Evolutionary conservation across 345 rosid species (phyloP), one percentile per base, ranked within the genome.

Genomic region (Moringa oleifera): DNA sequence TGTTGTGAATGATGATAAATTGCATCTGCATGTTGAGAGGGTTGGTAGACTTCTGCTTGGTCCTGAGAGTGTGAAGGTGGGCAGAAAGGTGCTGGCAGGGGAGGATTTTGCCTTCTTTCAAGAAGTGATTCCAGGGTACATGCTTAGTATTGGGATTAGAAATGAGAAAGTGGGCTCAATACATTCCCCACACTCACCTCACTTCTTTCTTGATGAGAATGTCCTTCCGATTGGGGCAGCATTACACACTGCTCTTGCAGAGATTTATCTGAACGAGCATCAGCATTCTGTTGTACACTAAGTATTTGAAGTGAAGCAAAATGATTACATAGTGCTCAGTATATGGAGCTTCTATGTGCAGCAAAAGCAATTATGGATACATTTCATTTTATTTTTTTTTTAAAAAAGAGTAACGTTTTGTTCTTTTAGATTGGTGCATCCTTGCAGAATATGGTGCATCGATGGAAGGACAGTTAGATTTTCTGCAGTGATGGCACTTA

Each of bases 61-160:
- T 57, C 74, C 83, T 0, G 81, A 81, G 73, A 84, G 81, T 28
- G 80, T 83, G 7, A 70, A 57, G 71, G 68, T 23, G 20, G 79
- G 69, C 23, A 8, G 52, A 12, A 89, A 78, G 67, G 59, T 81
- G 31, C 81, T 89, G 91, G 96, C 86, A 0, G 96, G 96, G 2
- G 97, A 89, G 76, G 97, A 89, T 71, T 93, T 93, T 58, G 79
- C 93, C 45, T 87, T 89, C 73, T 89, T 84, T 67, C 93, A 84
- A 75, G 81, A 89, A 66, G 10, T 20, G 71, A 80, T 89, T 62
- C 97, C 93, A 8, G 98, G 97, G 59, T 79, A 77, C 64, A 79
- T 80, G 83, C 60, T 87, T 12, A 25, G 75, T 72, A 77, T 92
- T 22, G 98, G 97, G 59, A 87, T 85, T 20, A 71, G 75, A 74